Conservation (phyloP, 2,329 filamentous ascomycete species). For the Penicillium sp. region DNA sequence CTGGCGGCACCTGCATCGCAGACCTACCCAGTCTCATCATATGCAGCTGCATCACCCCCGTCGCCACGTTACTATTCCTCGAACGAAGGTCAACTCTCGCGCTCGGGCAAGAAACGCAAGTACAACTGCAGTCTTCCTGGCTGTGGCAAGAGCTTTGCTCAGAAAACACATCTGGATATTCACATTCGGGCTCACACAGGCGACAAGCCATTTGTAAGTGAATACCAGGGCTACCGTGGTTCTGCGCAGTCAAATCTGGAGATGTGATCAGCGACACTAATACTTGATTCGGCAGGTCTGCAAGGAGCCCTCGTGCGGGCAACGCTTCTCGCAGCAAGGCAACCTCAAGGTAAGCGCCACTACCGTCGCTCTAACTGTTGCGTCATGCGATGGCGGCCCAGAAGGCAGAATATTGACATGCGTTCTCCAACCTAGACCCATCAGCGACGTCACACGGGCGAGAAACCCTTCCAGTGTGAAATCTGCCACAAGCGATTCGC, state of each 20-base stretch:
- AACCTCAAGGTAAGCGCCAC: constrained; percentile 69
- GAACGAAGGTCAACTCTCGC: constrained; percentile 36
- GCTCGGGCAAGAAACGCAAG: constrained; percentile 52
- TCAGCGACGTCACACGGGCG: constrained; percentile 79
- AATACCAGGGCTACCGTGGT: too few species aligned
- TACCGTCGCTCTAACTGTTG: neutral
- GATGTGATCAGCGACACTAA: neutral
- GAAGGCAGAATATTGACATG: constrained; percentile 4
- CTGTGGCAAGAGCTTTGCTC: constrained; percentile 78
- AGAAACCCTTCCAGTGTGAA: constrained; percentile 76
- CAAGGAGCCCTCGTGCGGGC: constrained; percentile 67
- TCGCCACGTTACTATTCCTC: constrained; percentile 23
- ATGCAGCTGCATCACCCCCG: constrained; percentile 3
- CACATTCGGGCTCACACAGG: constrained; percentile 86
- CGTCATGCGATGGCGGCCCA: neutral
- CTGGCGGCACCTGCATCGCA: constrained; percentile 27
- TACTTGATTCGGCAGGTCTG: constrained; percentile 51
- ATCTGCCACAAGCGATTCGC: constrained; percentile 78
- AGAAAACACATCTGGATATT: constrained; percentile 90
- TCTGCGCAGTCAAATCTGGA: neutral
- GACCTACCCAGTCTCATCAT: constrained; percentile 23
- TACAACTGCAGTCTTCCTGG: constrained; percentile 70
- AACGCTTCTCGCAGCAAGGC: constrained; percentile 81
- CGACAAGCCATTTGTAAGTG: constrained; percentile 78
- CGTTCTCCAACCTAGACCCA: constrained; percentile 61